Evolutionary conservation across 768 basidiomycete genomes (phyloP), one percentile per base, ranked within the genome.

Genomic region (Wakefieldia striispora): DNA sequence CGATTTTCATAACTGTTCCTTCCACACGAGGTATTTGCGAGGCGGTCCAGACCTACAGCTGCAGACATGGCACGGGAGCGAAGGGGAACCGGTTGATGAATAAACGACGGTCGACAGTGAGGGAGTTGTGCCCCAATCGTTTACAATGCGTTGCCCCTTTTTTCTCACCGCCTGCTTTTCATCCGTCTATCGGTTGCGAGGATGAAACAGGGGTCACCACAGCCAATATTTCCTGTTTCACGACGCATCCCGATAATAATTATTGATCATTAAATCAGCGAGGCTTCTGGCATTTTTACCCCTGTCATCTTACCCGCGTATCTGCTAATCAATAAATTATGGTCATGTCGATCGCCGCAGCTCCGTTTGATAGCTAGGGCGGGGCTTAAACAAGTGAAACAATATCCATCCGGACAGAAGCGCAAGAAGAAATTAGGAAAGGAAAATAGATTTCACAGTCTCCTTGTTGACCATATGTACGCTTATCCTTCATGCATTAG

Each of bases 1-100:
- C 37, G 16, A 47, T 40, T 29, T 48, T 49, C 49, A 40, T 44
- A 38, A 43, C 17, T 33, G 24, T 4, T 12, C 20, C 21, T 20
- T 37, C 20, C 40, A 44, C 62, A 62, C 51, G 61, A 53, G 61
- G 62, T 20, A 4, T 24, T 64, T 64, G 55, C 33, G 55, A 62
- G 51, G 59, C 45, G 43, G 62, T 14, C 53, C 49, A 50, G 54
- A 47, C 33, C 38, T 35, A 39, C 33, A 27, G 19, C 11, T 43
- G 13, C 29, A 47, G 24, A 40, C 23, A 48, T 19, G 38, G 14
- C 33, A 29, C 39, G 44, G 39, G 37, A 21, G 35, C 20, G 17
- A 45, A 42, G 23, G 12, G 34, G 43, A 10, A 10, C 20, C 29
- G 17, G 45, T 33, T 14, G 8, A 7, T 24, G 45, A 36, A 43